Conservation (phyloP, 2,329 filamentous ascomycete species). For the Zymoseptoria brevis region DNA sequence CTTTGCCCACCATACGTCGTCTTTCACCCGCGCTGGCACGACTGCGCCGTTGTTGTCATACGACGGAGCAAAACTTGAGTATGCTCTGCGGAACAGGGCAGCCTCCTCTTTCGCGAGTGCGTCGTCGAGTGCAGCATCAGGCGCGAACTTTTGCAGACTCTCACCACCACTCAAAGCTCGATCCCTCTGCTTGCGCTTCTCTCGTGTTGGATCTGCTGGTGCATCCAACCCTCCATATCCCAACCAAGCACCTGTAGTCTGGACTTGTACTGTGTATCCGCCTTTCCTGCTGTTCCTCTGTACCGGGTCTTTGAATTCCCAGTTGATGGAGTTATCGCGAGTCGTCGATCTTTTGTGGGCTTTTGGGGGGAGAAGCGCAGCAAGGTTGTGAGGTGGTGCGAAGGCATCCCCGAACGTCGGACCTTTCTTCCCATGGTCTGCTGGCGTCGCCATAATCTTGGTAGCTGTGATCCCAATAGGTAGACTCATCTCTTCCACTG, state of each 20-base stretch:
- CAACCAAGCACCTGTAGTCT: slow-evolving; percentile 60
- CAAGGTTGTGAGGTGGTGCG: slow-evolving; percentile 57
- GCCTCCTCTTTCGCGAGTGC: slow-evolving; percentile 55
- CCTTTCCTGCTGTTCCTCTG: slow-evolving; percentile 30
- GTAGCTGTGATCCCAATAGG: slow-evolving; percentile 68
- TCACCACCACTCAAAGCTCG: slow-evolving; percentile 59
- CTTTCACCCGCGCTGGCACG: slow-evolving; percentile 58
- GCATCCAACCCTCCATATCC: slow-evolving; percentile 45
- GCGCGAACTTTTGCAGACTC: slow-evolving; percentile 36
- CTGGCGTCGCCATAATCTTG: slow-evolving; percentile 51
- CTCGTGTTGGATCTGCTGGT: slow-evolving; percentile 49
- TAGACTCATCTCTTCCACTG: slow-evolving; percentile 56
- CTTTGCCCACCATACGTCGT: slow-evolving; percentile 69
- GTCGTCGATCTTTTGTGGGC: slow-evolving; percentile 63
- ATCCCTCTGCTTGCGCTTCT: slow-evolving; percentile 61
- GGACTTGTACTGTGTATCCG: slow-evolving; percentile 59
- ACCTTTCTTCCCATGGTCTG: slow-evolving; percentile 38
- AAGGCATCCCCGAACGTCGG: slow-evolving; percentile 68
- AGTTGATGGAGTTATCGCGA: slow-evolving; percentile 42
- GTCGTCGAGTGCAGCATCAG: slow-evolving; percentile 28
- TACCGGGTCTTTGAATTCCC: slow-evolving; percentile 31
- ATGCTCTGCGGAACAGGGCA: slow-evolving; percentile 65
- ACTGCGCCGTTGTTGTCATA: slow-evolving; percentile 66
- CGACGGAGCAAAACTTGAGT: slow-evolving; percentile 71
- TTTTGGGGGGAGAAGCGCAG: slow-evolving; percentile 59